Base-by-base conservation (phyloP, 2,329 filamentous ascomycete species). In the Fusarium acutatum region DNA sequence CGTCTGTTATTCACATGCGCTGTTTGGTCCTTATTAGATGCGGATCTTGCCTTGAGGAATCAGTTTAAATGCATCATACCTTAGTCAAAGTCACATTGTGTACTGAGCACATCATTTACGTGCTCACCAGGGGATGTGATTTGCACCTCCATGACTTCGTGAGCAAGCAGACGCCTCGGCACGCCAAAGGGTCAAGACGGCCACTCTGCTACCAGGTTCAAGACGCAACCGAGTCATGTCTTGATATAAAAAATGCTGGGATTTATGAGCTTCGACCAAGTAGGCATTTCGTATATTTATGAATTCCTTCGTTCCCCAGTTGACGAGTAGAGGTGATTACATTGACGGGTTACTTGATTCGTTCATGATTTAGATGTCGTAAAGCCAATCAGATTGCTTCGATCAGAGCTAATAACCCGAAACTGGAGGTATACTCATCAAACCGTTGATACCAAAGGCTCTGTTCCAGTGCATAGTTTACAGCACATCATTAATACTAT, bases 321-420 rank as follows among this genome's bases (percentile, higher is more conserved):
- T 34, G 28, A 43, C 15, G 30, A 49, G 34, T 8, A 9, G 28
- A 8, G 34, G 58, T 38, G 52, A 59, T 63, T 40, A 46, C 67
- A 69, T 64, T 75, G n/a, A 59, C 56, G 37, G 34, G 28, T 37
- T 40, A 37, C 50, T 46, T 63, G 28, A 76, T 76, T 75, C 62
- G 71, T 50, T 40, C 24, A 30, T 54, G 24, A 32, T 18, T 40
- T 18, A 3, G 10, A 34, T 20, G 11, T 8, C 10, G 11, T n/a
- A 14, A 38, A 9, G 38, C 54, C 35, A 41, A 41, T 41, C 38
- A 32, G 9, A 46, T 22, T 34, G 6, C 54, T 57, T 24, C 12
- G 7, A 24, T 9, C n/a, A 24, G n/a, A 12, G 32, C 18, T 32
- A 22, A 22, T 17, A 13, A 18, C 18, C 50, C 50, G 17, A 37